Base-by-base conservation (phyloP, 2,329 filamentous ascomycete genomes). In the Neurospora sp. region DNA sequence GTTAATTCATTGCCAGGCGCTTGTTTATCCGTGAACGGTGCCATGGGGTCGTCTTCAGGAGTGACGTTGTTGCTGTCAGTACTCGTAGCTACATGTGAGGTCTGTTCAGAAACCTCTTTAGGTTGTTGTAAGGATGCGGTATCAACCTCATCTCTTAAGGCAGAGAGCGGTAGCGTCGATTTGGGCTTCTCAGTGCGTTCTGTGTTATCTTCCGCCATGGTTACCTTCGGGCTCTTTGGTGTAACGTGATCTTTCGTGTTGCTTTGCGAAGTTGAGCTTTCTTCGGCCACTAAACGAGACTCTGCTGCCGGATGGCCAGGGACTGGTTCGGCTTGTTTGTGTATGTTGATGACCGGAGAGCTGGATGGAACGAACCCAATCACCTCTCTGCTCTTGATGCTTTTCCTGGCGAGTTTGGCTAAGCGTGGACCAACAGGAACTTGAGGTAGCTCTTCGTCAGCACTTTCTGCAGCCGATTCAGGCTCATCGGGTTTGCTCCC, bases 331-430 rank as follows among this genome's bases (percentile, higher is more conserved):
- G 36, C 33, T 46, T 69, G 5, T 19, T 66, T 68, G 39, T 17
- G 19, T 28, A 52, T 6, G 17, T 41, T 65, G 65, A 38, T 36
- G 23, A 72, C 67, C 17, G 72, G 74, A 15, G 73, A 38, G 66
- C 70, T 72, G 62, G 73, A 70, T 11, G 74, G 72, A 39, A 75
- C 66, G 66, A 81, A 82, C 3, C 83, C 83, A 67, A 85, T 78
- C n/a, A 85, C 79, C 69, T 85, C 83, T 71, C 77, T 82, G 74
- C 83, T 84, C 71, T 80, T 83, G 65, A 84, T 76, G 57, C 81
- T 81, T 73, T 80, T 83, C 28, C 80, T 79, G 33, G 78, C 75
- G 70, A 85, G 76, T 57, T 76, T 80, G 1, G 79, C 78, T 19
- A 84, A 77, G 8, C 79, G 79, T 11, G 81, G 82, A 1, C 77